Base-by-base conservation (phyloP, 192 early-diverging fungal genomes). In the Rhizophagus clarus region DNA sequence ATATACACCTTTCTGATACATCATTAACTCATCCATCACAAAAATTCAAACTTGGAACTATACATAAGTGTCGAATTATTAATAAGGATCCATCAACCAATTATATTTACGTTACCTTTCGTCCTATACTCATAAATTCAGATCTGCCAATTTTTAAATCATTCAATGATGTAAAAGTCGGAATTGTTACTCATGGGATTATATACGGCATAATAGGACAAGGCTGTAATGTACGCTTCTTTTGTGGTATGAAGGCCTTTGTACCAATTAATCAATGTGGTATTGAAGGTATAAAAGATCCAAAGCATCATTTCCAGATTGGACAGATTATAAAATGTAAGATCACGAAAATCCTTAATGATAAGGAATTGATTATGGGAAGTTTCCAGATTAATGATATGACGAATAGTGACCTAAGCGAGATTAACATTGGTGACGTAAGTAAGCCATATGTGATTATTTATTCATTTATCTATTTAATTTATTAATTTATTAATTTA, bases 171-270 rank as follows among this genome's bases (percentile, higher is more conserved):
- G 87, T 89, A 4, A 81, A 89, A 22, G 86, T 89, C 4, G 95
- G 94, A 28, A 83, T 81, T 17, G 72, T 93, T 32, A 88, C 88
- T 8, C 85, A 90, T 72, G 94, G 94, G 74, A 88, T 90, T 11
- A 90, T 96, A 76, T 77, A 82, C 2, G 81, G 85, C 56, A 85
- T 95, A 37, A 88, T 87, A 47, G 74, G 86, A 12, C 87, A 87
- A 49, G 95, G 95, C 61, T 91, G 90, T 71, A 84, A 96, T 51
- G 91, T 97, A 10, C 74, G 80, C 12, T 96, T 98, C 74, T 98
- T 93, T 88, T 91, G 93, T 85, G 87, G 92, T 63, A 82, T 95
- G 10, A 81, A 83, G 66, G 94, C 88, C 2, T 88, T 97, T 78
- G 89, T 88, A 31, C 95, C 93, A n/a, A 85, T 87, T 37, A 72